Conservation (phyloP, 225 moss, liverwort and hornwort species). For the Rhytidiadelphus loreus region DNA sequence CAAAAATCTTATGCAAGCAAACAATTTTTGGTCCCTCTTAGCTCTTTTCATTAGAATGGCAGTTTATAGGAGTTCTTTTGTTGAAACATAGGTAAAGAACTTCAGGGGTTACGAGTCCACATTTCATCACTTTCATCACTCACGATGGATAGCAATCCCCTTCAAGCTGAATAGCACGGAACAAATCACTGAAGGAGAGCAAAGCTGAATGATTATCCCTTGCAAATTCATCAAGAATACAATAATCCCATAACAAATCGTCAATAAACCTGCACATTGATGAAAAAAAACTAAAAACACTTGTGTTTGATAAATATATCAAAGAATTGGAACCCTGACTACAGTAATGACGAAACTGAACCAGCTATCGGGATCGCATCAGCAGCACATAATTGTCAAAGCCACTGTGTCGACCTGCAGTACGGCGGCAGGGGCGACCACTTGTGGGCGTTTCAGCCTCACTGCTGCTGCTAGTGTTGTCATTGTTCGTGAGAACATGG, state of each 20-base stretch:
- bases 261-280: not conserved
- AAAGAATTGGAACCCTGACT: slow-evolving; percentile 63
- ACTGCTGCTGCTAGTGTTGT: slow-evolving; percentile 46
- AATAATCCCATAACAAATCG: not conserved
- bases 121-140: not conserved
- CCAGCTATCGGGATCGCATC: slow-evolving; percentile 72
- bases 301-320: slow-evolving; percentile 20
- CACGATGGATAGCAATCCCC: not conserved
- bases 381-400: slow-evolving; percentile 93
- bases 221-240: not conserved
- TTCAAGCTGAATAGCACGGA: not conserved
- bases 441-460: slow-evolving; percentile 56
- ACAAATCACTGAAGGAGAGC: not conserved
- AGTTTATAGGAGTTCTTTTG: not conserved
- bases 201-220: not conserved
- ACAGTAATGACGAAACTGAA: not conserved
- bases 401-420: slow-evolving; percentile 95
- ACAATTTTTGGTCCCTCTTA: not conserved
- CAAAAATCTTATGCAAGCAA: not conserved
- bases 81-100: not conserved
- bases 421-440: slow-evolving; percentile 91
- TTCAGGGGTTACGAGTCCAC: not conserved
- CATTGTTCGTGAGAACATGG: slow-evolving; percentile 34
- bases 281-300: slow-evolving; percentile 8
- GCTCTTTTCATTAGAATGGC: not conserved